phyloP scores from a whole-genome alignment of 2,329 filamentous ascomycete genomes.

The Stylonectria norvegica region DNA sequence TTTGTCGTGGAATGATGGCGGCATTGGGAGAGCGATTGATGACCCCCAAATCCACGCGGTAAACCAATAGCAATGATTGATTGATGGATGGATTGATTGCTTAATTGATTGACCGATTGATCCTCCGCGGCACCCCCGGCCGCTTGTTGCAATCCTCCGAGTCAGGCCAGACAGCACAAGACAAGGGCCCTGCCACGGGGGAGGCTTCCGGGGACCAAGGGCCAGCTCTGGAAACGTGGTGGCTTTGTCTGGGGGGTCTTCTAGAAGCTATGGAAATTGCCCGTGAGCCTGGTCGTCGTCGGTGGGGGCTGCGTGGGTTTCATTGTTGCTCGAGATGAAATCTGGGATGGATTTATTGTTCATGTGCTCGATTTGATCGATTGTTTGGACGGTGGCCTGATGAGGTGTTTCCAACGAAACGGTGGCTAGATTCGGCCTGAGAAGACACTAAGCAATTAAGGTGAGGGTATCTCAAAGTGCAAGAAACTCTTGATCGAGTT shows the following conservation, averaged over 20 bases:
- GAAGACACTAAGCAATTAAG: too few species aligned
- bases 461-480: too few species aligned
- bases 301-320: conserved; percentile 14
- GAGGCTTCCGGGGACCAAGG: conserved; percentile 20
- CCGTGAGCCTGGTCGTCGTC: conserved; percentile 9
- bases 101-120: too few species aligned
- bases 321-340: conserved; percentile 11
- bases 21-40: too few species aligned
- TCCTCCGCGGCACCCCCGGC: too few species aligned
- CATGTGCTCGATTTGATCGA: conserved; percentile 6
- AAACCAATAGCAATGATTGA: too few species aligned
- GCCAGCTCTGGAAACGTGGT: conserved; percentile 14
- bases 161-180: too few species aligned
- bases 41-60: too few species aligned
- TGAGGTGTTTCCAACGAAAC: conserved; percentile 10
- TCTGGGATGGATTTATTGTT: conserved; percentile 10
- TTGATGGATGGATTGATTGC: too few species aligned
- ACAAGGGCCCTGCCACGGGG: conserved; percentile 11
- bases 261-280: conserved; percentile 24
- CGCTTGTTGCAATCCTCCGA: too few species aligned
- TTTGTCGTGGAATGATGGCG: too few species aligned
- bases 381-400: conserved; percentile 15
- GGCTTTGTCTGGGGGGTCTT: conserved; percentile 12
- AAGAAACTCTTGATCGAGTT: too few species aligned
- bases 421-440: conserved; percentile 12